Conservation (phyloP, 75 land plant species). For the Gnetum montanum region DNA sequence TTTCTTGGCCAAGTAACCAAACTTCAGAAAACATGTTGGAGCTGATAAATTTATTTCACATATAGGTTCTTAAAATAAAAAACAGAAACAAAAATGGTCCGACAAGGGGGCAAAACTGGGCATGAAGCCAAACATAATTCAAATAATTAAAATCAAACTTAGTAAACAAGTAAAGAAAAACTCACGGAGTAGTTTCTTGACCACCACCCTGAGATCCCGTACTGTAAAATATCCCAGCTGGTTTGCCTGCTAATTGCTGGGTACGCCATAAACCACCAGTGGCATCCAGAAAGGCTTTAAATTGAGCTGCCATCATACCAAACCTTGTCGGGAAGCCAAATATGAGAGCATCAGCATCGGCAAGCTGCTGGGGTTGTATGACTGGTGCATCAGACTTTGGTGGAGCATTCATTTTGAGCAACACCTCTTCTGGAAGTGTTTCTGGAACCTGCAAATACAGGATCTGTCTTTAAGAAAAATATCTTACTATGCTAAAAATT, state of each 20-base stretch:
- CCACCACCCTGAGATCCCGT: constrained; percentile 94
- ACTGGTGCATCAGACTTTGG: constrained; percentile 75
- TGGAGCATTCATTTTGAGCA: constrained; percentile 76
- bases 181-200: constrained; percentile 93
- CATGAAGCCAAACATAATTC: too few species aligned
- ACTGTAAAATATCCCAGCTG: constrained; percentile 83
- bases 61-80: too few species aligned
- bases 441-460: constrained; percentile 67
- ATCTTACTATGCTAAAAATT: too few species aligned
- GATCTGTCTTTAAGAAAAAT: neutral
- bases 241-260: constrained; percentile 84
- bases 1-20: too few species aligned
- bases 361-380: constrained; percentile 60
- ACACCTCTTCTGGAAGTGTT: constrained; percentile 68
- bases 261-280: constrained; percentile 87
- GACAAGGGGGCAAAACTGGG: too few species aligned
- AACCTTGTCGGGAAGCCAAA: constrained; percentile 94
- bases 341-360: constrained; percentile 80
- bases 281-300: constrained; percentile 88
- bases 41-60: too few species aligned
- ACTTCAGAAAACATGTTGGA: too few species aligned
- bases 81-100: too few species aligned
- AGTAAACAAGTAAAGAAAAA: constrained; percentile 2
- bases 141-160: neutral
- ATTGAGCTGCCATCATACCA: constrained; percentile 99